Conservation (phyloP, 176 grass and related monocot species). For the Ampelocalamus luodianensis region DNA sequence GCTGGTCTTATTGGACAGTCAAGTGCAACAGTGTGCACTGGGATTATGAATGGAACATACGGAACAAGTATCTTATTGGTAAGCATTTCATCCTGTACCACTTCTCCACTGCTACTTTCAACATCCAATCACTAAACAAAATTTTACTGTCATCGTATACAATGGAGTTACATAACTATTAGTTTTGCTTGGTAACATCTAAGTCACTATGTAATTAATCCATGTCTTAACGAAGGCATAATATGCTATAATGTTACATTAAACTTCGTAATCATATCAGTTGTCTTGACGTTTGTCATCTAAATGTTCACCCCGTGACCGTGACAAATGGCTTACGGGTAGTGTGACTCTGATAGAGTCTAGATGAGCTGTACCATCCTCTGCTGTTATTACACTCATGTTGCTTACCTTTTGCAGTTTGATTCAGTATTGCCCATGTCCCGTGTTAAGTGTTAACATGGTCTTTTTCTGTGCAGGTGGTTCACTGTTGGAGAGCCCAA, state of each 20-base stretch:
- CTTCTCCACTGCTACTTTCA: neutral
- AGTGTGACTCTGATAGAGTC: neutral
- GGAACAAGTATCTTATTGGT: constrained; percentile 64
- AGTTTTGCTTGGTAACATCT: neutral
- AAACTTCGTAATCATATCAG: neutral
- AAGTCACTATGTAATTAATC: constrained; percentile 5
- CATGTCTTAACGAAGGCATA: neutral
- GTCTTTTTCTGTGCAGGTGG: constrained; percentile 27
- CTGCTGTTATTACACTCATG: neutral
- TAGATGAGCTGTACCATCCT: neutral
- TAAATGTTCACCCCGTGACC: neutral
- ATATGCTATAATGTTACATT: neutral
- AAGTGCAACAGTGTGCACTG: constrained; percentile 79
- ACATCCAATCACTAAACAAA: neutral
- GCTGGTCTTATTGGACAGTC: constrained; percentile 92
- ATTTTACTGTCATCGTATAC: neutral
- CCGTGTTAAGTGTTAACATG: constrained; percentile 3
- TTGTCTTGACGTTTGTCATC: neutral
- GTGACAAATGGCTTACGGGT: neutral
- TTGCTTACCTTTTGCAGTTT: constrained; percentile 8
- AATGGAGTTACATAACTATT: neutral
- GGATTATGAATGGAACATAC: constrained; percentile 88
- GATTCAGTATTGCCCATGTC: neutral
- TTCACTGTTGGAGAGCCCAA: constrained; percentile 28
- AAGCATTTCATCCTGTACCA: constrained; percentile 42